A percentile compares a stretch with the other conserved stretches of the same genome.
These are phyloP conservation scores for Talaromyces borbonicus DNA, from an alignment of 495 filamentous ascomycete species.

Conservation along the genomic window DNA sequence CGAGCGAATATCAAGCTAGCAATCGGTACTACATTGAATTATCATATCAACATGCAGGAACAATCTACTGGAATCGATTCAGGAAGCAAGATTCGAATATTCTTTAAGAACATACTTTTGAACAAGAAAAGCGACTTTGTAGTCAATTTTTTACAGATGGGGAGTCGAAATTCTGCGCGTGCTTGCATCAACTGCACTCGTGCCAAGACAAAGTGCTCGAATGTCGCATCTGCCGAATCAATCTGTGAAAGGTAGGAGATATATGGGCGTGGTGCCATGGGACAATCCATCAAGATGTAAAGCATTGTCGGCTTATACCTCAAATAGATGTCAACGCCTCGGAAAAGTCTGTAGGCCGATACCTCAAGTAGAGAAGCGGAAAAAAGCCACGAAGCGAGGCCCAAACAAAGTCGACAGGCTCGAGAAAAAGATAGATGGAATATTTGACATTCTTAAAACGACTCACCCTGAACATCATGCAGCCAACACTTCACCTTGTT, in stretches of 20 bases:
- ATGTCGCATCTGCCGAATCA: neutral
- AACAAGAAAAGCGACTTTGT: no score
- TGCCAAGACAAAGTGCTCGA: neutral
- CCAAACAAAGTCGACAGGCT: conserved; percentile 27
- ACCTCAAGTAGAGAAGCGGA: conserved; percentile 24
- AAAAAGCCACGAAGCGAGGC: conserved; percentile 11
- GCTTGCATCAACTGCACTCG: neutral
- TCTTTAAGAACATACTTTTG: no score
- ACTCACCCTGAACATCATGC: conserved; percentile 11
- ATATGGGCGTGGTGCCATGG: neutral
- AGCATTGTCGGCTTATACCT: neutral
- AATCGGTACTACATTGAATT: no score
- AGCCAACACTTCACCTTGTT: no score
- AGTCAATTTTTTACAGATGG: neutral
- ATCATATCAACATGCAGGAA: no score
- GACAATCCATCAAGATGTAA: neutral
- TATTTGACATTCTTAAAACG: conserved; percentile 36
- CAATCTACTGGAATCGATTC: no score
- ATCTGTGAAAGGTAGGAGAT: neutral
- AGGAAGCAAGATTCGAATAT: no score
- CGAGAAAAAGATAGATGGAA: conserved; percentile 42
- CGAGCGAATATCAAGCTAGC: no score
- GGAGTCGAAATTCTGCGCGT: neutral
- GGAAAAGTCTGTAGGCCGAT: conserved; percentile 34
- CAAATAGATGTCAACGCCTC: conserved; percentile 37